Evolutionary conservation across 768 basidiomycete species (phyloP), one percentile per base, ranked within the genome.

Genomic region (Candolleomyces aberdarensis): DNA sequence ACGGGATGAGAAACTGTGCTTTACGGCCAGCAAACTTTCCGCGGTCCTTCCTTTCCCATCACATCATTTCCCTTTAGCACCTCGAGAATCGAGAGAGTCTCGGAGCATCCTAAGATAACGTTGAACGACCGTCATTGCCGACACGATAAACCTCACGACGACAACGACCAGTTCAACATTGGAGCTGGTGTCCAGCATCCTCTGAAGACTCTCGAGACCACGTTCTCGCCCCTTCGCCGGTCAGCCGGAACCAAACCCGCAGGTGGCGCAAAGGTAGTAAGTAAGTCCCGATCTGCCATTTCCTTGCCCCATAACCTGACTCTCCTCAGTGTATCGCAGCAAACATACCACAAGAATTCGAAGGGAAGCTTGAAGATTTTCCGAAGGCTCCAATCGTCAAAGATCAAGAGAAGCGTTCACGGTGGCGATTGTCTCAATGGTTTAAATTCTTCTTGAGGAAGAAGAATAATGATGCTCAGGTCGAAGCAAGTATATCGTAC

Each of bases 111-210:
- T 20, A 3, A 17, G 44, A 46, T 9, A 9, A 46, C 9, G 44
- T 46, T 14, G 17, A 46, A 46, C 44, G 9, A 46, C 8, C 9
- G 19, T 5, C 44, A 15, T 15, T 4, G 44, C 44, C 19, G 17
- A 46, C 19, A 46, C 56, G 39, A 17, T 60, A 40, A n/a, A 54
- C 57, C 53, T 41, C 52, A 10, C n/a, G 6, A 60, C 43, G 7
- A 29, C 13, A 17, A 44, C 51, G 13, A 44, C 36, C 13, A 43
- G 2, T 5, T 48, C 74, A 29, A 72, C 76, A 1, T 68, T 82
- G 32, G 78, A 78, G 56, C 79, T 80, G 9, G 64, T 94, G 36
- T 83, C 94, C 68, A 72, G 83, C 3, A 80, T 92, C 64, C 74
- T 0, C 75, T 91, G 44, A 74, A 82, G 3, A 83, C 82, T 2